Evolutionary conservation across 176 grass and related monocot genomes (phyloP).

Genomic region (Thinopyrum elongatum): DNA sequence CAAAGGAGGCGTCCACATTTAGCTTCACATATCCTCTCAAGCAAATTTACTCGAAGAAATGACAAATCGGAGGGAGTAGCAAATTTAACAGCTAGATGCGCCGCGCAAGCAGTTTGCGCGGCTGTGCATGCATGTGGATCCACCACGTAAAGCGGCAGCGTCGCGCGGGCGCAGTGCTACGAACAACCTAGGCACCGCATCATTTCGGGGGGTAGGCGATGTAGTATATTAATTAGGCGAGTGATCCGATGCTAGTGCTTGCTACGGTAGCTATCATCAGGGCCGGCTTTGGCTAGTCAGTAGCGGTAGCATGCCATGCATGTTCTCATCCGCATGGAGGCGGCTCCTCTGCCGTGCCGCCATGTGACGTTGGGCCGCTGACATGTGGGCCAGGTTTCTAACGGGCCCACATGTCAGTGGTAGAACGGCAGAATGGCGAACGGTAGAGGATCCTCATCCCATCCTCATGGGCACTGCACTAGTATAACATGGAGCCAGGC

Average conservation of each 20-base stretch:
- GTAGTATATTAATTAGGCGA: conserved; percentile 33
- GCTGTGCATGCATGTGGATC: conserved; percentile 1
- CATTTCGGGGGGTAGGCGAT: not conserved
- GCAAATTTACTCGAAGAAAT: no score
- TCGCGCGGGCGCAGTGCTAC: not conserved
- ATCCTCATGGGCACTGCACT: conserved; percentile 25
- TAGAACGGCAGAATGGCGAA: no score
- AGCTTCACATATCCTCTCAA: no score
- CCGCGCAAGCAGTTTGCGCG: not conserved
- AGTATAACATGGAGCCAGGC: conserved; percentile 28
- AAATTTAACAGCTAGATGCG: not conserved
- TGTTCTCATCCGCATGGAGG: no score
- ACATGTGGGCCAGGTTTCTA: no score
- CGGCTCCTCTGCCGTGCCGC: no score
- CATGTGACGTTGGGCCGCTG: no score
- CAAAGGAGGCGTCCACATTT: no score
- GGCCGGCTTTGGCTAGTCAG: not conserved
- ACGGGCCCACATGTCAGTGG: no score
- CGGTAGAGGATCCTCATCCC: no score
- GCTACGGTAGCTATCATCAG: conserved; percentile 30
- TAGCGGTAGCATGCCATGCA: not conserved
- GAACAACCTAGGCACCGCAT: not conserved
- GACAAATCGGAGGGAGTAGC: not conserved
- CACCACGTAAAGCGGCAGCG: not conserved
- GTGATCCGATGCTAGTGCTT: conserved; percentile 48